Evolutionary conservation across 345 rosid species (phyloP).

Genomic region (Rhodamnia argentea): DNA sequence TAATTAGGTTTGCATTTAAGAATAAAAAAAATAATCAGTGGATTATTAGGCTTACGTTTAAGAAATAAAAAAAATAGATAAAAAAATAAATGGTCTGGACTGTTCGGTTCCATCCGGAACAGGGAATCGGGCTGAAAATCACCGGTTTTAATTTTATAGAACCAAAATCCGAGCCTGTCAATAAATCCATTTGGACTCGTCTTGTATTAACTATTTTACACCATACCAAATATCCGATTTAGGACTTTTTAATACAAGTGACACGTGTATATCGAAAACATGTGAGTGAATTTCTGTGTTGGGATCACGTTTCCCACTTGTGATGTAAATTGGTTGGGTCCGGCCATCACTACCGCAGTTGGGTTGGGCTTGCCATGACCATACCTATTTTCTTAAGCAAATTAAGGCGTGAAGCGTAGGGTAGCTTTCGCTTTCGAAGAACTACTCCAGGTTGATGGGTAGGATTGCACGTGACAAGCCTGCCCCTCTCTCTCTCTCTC

Average conservation of each 20-base stretch:
- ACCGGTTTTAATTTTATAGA: no score
- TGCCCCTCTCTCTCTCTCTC: neutral
- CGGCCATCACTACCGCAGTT: neutral
- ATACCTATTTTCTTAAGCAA: neutral
- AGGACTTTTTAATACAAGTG: neutral
- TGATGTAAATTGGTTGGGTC: neutral
- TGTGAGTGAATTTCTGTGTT: no score
- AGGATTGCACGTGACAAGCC: neutral
- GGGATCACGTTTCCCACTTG: neutral
- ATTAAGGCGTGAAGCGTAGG: neutral
- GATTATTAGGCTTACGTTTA: no score
- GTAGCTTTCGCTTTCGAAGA: neutral
- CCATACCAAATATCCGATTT: neutral
- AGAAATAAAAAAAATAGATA: no score
- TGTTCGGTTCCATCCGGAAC: no score
- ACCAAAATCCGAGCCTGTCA: neutral
- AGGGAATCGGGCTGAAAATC: no score
- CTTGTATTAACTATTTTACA: neutral
- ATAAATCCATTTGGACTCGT: accelerated
- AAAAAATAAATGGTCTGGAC: no score
- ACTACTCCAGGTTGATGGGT: neutral
- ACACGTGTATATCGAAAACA: no score
- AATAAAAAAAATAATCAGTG: no score
- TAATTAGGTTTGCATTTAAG: no score
- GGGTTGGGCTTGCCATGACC: neutral